phyloP scores from a whole-genome alignment of 2,329 filamentous ascomycete species.

The Akanthomyces muscarius region DNA sequence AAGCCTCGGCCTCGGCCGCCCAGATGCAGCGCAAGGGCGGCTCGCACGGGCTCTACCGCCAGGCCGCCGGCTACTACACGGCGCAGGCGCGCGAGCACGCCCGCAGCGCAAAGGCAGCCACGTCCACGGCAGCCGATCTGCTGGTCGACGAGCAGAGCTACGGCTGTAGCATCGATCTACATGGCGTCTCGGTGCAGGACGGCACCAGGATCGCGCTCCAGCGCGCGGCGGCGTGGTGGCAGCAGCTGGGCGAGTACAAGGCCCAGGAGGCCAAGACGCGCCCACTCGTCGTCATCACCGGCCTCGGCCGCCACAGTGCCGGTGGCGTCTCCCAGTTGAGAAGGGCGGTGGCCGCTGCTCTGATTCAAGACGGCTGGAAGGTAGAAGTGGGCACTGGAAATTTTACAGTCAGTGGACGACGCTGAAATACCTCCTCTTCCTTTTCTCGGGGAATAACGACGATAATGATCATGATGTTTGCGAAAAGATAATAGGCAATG shows the following conservation, averaged over 20 bases:
- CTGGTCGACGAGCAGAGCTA: constrained; percentile 66
- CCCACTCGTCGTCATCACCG: constrained; percentile 74
- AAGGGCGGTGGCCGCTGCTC: constrained; percentile 70
- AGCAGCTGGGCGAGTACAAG: constrained; percentile 61
- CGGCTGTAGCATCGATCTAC: constrained; percentile 64
- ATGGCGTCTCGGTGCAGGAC: constrained; percentile 77
- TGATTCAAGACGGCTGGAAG: constrained; percentile 79
- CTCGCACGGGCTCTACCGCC: constrained; percentile 70
- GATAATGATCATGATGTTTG: not conserved
- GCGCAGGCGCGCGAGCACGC: constrained; percentile 64
- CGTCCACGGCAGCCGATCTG: constrained; percentile 63
- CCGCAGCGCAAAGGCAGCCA: constrained; percentile 52
- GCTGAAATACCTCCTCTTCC: constrained; percentile 20
- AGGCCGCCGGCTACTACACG: constrained; percentile 72
- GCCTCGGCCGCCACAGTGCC: constrained; percentile 72
- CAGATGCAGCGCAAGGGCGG: constrained; percentile 47
- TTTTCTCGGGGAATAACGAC: not conserved
- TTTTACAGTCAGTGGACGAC: constrained; percentile 63
- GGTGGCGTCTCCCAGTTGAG: constrained; percentile 73
- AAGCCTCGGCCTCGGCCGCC: constrained; percentile 35
- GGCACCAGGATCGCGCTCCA: constrained; percentile 73
- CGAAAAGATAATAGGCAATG: not conserved
- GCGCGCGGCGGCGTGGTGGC: constrained; percentile 72
- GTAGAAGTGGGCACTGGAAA: constrained; percentile 68
- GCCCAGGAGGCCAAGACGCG: constrained; percentile 43